These are phyloP conservation scores for Botryotinia narcissicola DNA, from an alignment of 2,329 filamentous ascomycete species.

Conservation along the genomic window DNA sequence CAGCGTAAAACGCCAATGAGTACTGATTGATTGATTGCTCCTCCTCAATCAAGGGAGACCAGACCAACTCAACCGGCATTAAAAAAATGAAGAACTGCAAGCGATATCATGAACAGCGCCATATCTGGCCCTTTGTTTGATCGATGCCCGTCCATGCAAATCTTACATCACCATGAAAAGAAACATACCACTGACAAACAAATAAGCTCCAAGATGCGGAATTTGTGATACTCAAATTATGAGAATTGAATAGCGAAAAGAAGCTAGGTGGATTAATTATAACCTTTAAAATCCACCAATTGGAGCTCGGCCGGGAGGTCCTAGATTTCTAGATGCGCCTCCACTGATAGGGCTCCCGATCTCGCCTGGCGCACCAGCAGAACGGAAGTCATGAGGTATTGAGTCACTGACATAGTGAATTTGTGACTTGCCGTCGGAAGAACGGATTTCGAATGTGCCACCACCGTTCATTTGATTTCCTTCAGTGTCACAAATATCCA, in stretches of 20 bases:
- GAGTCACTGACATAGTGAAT: conserved; percentile 58
- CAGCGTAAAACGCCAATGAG: conserved; percentile 15
- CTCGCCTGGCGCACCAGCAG: conserved; percentile 60
- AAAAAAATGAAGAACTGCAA: not conserved
- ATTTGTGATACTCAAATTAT: conserved; percentile 1
- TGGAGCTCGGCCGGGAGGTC: conserved; percentile 15
- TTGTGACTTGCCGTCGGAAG: conserved; percentile 29
- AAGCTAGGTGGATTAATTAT: conserved; percentile 14
- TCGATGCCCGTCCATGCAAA: not conserved
- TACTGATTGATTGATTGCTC: conserved; percentile 11
- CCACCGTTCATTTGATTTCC: conserved; percentile 84
- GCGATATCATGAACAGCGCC: conserved; percentile 8
- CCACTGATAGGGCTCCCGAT: conserved; percentile 63
- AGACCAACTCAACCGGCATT: not conserved
- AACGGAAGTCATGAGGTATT: conserved; percentile 40
- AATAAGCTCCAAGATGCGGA: not conserved
- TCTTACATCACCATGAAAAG: conserved; percentile 7
- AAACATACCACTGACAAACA: not conserved
- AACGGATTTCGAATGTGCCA: conserved; percentile 68
- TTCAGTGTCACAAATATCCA: conserved; percentile 82
- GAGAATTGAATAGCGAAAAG: conserved; percentile 12
- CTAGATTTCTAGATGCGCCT: conserved; percentile 17
- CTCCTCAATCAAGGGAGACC: conserved; percentile 12
- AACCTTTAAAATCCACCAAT: conserved; percentile 15
- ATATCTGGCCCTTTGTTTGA: not conserved